Base-by-base conservation (phyloP, 257 asterid species). In the Nicotiana paniculata region DNA sequence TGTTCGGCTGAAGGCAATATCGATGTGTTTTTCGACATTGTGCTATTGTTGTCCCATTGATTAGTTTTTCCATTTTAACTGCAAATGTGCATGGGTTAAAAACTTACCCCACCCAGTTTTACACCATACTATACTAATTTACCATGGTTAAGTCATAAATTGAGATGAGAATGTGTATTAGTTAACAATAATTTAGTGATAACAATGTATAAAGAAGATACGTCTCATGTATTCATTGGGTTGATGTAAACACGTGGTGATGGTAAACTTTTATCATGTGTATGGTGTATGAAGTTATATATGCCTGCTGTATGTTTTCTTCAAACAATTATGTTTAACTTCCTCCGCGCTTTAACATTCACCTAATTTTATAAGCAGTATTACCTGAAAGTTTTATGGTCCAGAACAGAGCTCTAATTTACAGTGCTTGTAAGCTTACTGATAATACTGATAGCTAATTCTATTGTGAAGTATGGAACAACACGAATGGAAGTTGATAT, bases 401-500 rank as follows among this genome's bases (percentile, higher is more conserved):
- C 58, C 78, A 43, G 59, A 70, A 21, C 35, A 21, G 3, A 43
- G 58, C 35, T n/a, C 57, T 69, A 30, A 69, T 39, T 70, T 70
- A 11, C n/a, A 70, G 77, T 70, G 1, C 32, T 69, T 70, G 58
- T 70, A 33, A 35, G 77, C 30, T 70, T 70, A 21, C 8, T 9
- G 24, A 43, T 13, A 81, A 63, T 84, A 48, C 84, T 88, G 85
- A 89, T 33, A 63, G 68, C 80, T 61, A 84, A 37, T 53, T 84
- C 21, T 85, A 33, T 86, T 77, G 33, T 90, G 84, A 83, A 95
- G 99, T 93, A 91, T 88, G 99, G 98, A 77, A 89, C 96, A 21
- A 92, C 98, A 9, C 88, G 96, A 86, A 93, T 93, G 92, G 92
- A 93, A 79, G 98, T 94, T 76, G 93, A 90, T 83, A 87, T 93